Evolutionary conservation across 495 filamentous ascomycete species (phyloP).

Genomic region (Aspergillus coremiiformis): DNA sequence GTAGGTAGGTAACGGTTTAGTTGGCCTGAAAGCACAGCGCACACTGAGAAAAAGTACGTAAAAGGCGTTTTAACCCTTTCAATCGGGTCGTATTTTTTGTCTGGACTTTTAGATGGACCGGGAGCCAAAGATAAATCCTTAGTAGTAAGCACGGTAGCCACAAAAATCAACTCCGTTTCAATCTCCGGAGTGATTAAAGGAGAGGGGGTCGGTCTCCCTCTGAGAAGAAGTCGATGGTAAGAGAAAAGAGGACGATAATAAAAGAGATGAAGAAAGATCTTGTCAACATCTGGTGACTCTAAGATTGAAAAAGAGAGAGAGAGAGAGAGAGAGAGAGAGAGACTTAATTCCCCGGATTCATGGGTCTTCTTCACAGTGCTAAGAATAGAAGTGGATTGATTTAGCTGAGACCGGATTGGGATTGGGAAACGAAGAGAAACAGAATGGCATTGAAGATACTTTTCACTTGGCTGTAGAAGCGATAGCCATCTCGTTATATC

Average conservation of each 20-base stretch:
- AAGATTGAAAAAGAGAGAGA: not conserved
- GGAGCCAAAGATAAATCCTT: not conserved
- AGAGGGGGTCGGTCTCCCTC: not conserved
- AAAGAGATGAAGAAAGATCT: not conserved
- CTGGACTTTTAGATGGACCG: not conserved
- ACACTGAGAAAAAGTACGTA: not conserved
- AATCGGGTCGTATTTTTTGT: not conserved
- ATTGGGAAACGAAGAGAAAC: not conserved
- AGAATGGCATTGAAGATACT: no score
- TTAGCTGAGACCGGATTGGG: not conserved
- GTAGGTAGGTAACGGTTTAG: constrained; percentile 10
- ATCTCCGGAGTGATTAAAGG: not conserved
- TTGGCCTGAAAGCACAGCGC: constrained; percentile 16
- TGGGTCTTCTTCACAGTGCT: not conserved
- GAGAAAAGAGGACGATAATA: not conserved
- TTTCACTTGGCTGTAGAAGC: not conserved
- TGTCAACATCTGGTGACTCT: not conserved
- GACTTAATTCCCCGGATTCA: not conserved
- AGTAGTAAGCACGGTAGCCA: not conserved
- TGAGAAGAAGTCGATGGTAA: not conserved
- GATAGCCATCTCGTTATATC: not conserved
- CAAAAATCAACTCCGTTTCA: not conserved
- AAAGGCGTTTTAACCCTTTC: not conserved
- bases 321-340: no score
- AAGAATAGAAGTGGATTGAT: constrained; percentile 8